Conservation (phyloP, 345 rosid species). For the Bruguiera sexangula region DNA sequence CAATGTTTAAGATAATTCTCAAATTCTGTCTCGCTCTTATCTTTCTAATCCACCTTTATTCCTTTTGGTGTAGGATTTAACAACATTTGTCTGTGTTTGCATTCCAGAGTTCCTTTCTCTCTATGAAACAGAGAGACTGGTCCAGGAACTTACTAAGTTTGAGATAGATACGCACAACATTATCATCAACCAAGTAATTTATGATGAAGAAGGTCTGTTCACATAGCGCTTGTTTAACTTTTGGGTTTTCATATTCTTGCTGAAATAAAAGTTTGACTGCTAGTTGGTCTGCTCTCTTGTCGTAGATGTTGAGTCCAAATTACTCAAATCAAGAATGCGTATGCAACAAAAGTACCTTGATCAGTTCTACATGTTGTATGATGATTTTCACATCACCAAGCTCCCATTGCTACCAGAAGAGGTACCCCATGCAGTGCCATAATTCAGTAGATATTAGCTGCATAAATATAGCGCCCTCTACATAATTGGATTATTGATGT, state of each 20-base stretch:
- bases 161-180: slow-evolving; percentile 97
- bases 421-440: slow-evolving; percentile 39
- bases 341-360: slow-evolving; percentile 98
- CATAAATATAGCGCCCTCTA: too few relatives aligned
- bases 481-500: not conserved
- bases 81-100: slow-evolving; percentile 95
- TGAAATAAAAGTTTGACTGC: slow-evolving; percentile 5
- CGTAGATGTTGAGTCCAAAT: slow-evolving; percentile 79
- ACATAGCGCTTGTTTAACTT: not conserved
- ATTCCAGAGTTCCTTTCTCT: slow-evolving; percentile 98
- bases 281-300: slow-evolving; percentile 11
- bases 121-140: slow-evolving; percentile 95
- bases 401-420: slow-evolving; percentile 93
- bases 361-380: slow-evolving; percentile 96
- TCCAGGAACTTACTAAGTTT: slow-evolving; percentile 96
- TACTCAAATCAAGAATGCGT: slow-evolving; percentile 88
- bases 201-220: slow-evolving; percentile 71
- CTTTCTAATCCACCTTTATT: slow-evolving; percentile 9
- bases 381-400: slow-evolving; percentile 95
- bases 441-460: not conserved
- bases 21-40: not conserved
- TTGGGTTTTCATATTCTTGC: slow-evolving; percentile 5
- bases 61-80: slow-evolving; percentile 68
- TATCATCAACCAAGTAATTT: slow-evolving; percentile 93
- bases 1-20: not conserved